Conservation (phyloP, 1,284 basidiomycete genomes). For the Gomphus bonarii region DNA sequence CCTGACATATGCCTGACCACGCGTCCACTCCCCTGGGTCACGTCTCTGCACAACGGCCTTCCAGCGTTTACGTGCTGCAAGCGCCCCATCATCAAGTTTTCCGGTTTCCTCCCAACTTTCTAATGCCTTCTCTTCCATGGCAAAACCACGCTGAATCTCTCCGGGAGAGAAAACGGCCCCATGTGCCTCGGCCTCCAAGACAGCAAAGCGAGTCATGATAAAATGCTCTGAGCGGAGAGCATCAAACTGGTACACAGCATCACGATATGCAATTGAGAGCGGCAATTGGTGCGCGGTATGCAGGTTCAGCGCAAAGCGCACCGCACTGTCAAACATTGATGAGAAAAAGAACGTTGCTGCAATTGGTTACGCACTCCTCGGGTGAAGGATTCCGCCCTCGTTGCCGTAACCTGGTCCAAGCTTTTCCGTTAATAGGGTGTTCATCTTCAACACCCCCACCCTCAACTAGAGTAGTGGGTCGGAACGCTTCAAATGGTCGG, state of each 20-base stretch:
- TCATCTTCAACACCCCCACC: constrained; percentile 42
- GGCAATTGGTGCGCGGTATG: constrained; percentile 56
- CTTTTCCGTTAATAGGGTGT: constrained; percentile 45
- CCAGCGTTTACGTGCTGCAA: constrained; percentile 63
- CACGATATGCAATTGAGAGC: constrained; percentile 73
- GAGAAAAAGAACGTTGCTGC: neutral
- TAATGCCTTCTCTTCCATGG: constrained; percentile 52
- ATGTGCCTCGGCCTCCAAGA: constrained; percentile 70
- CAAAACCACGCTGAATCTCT: constrained; percentile 50
- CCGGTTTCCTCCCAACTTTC: constrained; percentile 46
- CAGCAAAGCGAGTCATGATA: constrained; percentile 66
- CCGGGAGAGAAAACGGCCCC: constrained; percentile 62
- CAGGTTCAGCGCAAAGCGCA: constrained; percentile 75
- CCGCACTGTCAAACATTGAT: constrained; percentile 40
- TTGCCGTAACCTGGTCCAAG: constrained; percentile 74
- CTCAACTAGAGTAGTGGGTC: constrained; percentile 75
- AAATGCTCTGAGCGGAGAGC: constrained; percentile 79
- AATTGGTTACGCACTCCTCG: constrained; percentile 68
- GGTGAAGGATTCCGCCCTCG: constrained; percentile 73
- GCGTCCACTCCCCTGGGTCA: constrained; percentile 43
- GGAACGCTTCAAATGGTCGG: constrained; percentile 92
- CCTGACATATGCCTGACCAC: constrained; percentile 57
- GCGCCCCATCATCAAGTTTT: constrained; percentile 42
- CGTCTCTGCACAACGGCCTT: constrained; percentile 48
- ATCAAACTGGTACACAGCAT: constrained; percentile 78